Base-by-base conservation (phyloP, 148 eudicot genomes). In the Rhododendron williamsianum region DNA sequence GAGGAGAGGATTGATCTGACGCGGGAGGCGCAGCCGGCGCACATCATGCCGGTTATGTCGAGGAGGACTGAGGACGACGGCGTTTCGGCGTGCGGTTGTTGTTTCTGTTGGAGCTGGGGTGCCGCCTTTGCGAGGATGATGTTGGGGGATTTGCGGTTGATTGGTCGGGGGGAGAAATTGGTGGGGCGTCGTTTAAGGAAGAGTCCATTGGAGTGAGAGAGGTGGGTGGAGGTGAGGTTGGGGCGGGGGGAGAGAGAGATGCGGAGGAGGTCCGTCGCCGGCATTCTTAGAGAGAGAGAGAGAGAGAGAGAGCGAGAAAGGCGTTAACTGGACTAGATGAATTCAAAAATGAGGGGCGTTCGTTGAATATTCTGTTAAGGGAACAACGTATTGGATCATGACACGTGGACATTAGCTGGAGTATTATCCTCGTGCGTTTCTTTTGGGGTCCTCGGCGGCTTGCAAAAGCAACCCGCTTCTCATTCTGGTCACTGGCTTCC, bases 31-130 rank as follows among this genome's bases (percentile, higher is more conserved):
- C 98, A 96, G 27, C 92, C 95, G 82, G 98, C 95, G 89, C 98
- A 96, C 95, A 94, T 93, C 98, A 96, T 96, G 8, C 95, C 98
- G 88, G 91, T 86, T 38, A 96, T 98, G 23, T 96, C 96, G 3
- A 94, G 92, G 1, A 96, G 89, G 38, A 96, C 89, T 30, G 94
- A 82, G 0, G 91, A 78, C 0, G 91, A 78, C 0, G 91, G 76
- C 30, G 73, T 10, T 25, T 81, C 27, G n/a, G 7, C 38, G 41
- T 78, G 33, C 49, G 30, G 71, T n/a, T 73, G 46, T 0, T 0
- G 85, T 12, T 69, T 45, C 56, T 58, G 6, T 25, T 74, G 81
- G 11, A 23, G 52, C 23, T 48, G 36, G 6, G 60, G 86, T 11
- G 73, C 83, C 9, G 94, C 87, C 36, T 91, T 91, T 15, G 92